Evolutionary conservation across 352 stramenopile genomes (phyloP), one percentile per base, ranked within the genome.

Genomic region (Blastocystis sp.): DNA sequence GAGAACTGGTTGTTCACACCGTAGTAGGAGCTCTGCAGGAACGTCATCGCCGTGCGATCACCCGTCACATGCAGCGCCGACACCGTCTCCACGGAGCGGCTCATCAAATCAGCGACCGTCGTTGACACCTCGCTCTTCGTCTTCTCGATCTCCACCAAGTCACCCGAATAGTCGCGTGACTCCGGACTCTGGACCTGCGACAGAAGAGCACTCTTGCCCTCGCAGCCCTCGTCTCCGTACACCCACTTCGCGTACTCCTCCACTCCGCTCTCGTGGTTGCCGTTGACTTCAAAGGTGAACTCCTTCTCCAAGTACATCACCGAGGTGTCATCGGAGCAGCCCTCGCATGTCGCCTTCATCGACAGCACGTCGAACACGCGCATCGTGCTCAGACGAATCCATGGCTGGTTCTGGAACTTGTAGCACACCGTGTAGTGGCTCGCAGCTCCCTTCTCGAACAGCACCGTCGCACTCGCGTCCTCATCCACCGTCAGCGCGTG

Each of bases 201-300:
- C 32, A 81, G 53, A 40, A 81, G 53, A 8, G 69, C 69, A 0
- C 42, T 29, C 29, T 57, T 27, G 11, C 69, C 69, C 1, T 81
- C 69, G 46, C 69, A 81, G 27, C 69, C 69, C 69, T 81, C 69
- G 46, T 81, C 69, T n/a, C 69, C 69, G 38, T 81, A 81, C 16
- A 81, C 69, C 69, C 69, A 81, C 69, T 81, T 81, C 21, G 69
- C 69, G 34, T 65, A 81, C 69, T 81, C 69, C 16, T 8, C 21
- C 32, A 81, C 69, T 4, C 49, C 69, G 4, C 29, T 21, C 44
- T 44, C 4, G 21, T 65, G 29, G 34, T 63, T 21, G 21, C 69
- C 69, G 34, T 63, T 59, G 14, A 81, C 36, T n/a, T 29, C 40
- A 29, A 81, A 81, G 21, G 1, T 29, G 51, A 46, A 81, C 36